Percentiles rank a stretch among this genome's conserved stretches.
These are phyloP conservation scores for Penicillium pulvis DNA, from an alignment of 495 filamentous ascomycete genomes.

Conservation along the genomic window DNA sequence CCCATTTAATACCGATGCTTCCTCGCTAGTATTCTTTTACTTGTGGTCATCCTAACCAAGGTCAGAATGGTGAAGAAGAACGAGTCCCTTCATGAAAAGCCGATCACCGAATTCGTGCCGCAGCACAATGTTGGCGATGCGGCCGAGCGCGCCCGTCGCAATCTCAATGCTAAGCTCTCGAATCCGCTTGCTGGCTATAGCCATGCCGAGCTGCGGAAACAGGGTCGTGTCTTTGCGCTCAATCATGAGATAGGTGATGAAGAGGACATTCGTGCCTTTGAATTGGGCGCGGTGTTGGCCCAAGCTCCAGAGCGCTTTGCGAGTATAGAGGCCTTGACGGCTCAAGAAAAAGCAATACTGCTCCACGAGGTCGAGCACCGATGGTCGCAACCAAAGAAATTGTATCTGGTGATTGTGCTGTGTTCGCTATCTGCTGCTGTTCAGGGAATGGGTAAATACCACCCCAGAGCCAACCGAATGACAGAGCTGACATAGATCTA, in stretches of 20 bases:
- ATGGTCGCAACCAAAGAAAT: slow-evolving; percentile 71
- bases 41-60: not conserved
- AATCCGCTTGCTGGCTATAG: slow-evolving; percentile 70
- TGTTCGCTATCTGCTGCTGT: slow-evolving; percentile 67
- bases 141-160: slow-evolving; percentile 53
- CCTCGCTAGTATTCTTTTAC: not conserved
- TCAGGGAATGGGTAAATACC: slow-evolving; percentile 65
- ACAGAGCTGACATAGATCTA: not conserved
- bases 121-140: slow-evolving; percentile 37
- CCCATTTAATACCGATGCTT: not conserved
- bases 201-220: slow-evolving; percentile 58
- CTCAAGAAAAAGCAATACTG: slow-evolving; percentile 59
- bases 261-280: slow-evolving; percentile 67
- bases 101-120: slow-evolving; percentile 23
- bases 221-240: slow-evolving; percentile 67
- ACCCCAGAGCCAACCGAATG: slow-evolving; percentile 4
- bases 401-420: slow-evolving; percentile 68
- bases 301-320: slow-evolving; percentile 58
- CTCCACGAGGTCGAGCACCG: slow-evolving; percentile 64
- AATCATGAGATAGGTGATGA: slow-evolving; percentile 62
- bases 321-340: slow-evolving; percentile 54
- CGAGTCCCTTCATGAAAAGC: slow-evolving; percentile 9
- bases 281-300: slow-evolving; percentile 72
- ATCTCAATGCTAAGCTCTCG: slow-evolving; percentile 62
- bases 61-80: slow-evolving; percentile 21